Percentiles rank a stretch among this genome's conserved stretches.
Evolutionary conservation across 2,329 filamentous ascomycete species (phyloP).

Genomic region (Huntiella savannae): DNA sequence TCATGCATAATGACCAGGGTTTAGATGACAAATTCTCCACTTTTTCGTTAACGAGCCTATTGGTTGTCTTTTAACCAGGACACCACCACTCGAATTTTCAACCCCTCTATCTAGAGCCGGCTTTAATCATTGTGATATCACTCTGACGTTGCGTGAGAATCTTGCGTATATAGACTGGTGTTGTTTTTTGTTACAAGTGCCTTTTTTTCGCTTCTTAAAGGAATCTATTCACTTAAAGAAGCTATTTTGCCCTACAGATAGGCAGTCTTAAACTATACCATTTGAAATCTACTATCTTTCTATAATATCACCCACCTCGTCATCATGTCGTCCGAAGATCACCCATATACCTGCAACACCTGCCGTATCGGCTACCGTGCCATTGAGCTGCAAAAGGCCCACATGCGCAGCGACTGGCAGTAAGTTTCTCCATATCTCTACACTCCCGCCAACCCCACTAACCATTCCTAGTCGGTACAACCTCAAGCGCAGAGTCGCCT

Average conservation of each 20-base stretch:
- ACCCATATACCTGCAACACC: slow-evolving; percentile 96
- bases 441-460: slow-evolving; percentile 1
- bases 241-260: background rate
- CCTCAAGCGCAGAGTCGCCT: slow-evolving; percentile 81
- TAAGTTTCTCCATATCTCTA: slow-evolving; percentile 29
- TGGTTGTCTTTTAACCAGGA: slow-evolving; percentile 6
- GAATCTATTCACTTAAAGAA: background rate
- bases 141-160: background rate
- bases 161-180: background rate
- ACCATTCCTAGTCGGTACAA: slow-evolving; percentile 57
- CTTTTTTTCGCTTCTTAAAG: background rate
- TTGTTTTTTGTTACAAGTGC: background rate
- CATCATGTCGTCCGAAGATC: slow-evolving; percentile 25
- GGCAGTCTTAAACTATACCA: background rate
- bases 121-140: background rate
- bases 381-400: slow-evolving; percentile 76
- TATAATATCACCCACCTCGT: background rate
- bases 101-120: slow-evolving; percentile 7
- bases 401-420: slow-evolving; percentile 99
- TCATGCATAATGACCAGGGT: background rate
- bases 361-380: slow-evolving; percentile 93
- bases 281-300: background rate
- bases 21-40: too few relatives aligned
- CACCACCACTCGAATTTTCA: slow-evolving; percentile 10
- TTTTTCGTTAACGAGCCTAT: background rate